Evolutionary conservation across 1,284 basidiomycete species (phyloP).

Genomic region (Ceratobasidium sp.): DNA sequence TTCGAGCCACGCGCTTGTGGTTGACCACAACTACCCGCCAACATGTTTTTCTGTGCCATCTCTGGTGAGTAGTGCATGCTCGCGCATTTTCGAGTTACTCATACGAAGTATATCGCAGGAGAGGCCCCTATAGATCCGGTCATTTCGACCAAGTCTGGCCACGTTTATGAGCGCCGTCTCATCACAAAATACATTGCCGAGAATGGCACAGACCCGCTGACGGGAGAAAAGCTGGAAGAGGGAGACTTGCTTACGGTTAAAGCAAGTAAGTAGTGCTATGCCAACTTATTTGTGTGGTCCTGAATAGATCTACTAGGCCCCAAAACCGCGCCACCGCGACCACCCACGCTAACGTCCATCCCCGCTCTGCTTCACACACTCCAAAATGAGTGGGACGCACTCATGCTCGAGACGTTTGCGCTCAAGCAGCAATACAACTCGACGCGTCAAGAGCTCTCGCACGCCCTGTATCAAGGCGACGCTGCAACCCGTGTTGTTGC

Average conservation of each 20-base stretch:
- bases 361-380: slow-evolving; percentile 91
- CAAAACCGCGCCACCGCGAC: slow-evolving; percentile 86
- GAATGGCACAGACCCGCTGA: slow-evolving; percentile 96
- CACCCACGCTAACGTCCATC: slow-evolving; percentile 91
- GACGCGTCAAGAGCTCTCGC: slow-evolving; percentile 93
- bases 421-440: slow-evolving; percentile 91
- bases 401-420: slow-evolving; percentile 88
- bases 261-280: slow-evolving; percentile 79
- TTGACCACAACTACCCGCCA: slow-evolving; percentile 51
- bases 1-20: slow-evolving; percentile 31
- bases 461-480: slow-evolving; percentile 95
- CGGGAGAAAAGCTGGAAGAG: slow-evolving; percentile 92
- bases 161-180: slow-evolving; percentile 94
- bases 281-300: slow-evolving; percentile 25
- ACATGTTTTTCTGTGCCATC: slow-evolving; percentile 93
- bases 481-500: slow-evolving; percentile 98
- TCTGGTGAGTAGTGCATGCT: slow-evolving; percentile 65
- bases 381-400: slow-evolving; percentile 97
- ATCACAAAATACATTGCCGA: slow-evolving; percentile 96
- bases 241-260: slow-evolving; percentile 93
- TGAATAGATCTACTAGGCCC: slow-evolving; percentile 66
- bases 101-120: slow-evolving; percentile 56
- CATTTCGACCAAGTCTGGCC: slow-evolving; percentile 91
- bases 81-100: background rate
- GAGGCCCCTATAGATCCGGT: slow-evolving; percentile 96